A percentile compares a stretch with the other conserved stretches of the same genome.
phyloP scores from a whole-genome alignment of 2,329 filamentous ascomycete species.

The Neophaeococcomyces mojaviensis region DNA sequence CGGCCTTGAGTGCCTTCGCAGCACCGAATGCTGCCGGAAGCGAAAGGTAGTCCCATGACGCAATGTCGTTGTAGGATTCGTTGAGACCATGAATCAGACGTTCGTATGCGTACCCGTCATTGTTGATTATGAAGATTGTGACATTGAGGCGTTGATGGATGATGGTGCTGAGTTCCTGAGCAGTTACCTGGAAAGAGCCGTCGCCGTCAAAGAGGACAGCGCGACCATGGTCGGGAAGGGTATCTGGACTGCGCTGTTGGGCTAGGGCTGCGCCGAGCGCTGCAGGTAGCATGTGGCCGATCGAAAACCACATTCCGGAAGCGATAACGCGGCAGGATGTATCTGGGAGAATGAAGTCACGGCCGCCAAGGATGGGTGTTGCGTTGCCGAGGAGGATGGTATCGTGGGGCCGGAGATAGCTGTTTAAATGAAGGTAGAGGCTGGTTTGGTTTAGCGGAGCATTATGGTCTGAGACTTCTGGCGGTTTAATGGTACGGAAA shows the following conservation, averaged over 20 bases:
- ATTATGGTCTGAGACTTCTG: constrained; percentile 12
- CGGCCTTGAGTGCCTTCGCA: constrained; percentile 35
- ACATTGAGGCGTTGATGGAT: constrained; percentile 65
- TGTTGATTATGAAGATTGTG: constrained; percentile 81
- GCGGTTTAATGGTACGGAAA: constrained; percentile 11
- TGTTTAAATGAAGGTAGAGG: constrained; percentile 68
- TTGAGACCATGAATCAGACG: constrained; percentile 80
- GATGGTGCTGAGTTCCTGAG: constrained; percentile 73
- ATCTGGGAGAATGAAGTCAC: constrained; percentile 80
- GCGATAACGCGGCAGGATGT: constrained; percentile 55
- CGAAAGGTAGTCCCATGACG: constrained; percentile 64
- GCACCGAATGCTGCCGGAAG: constrained; percentile 63
- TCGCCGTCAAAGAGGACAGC: constrained; percentile 86
- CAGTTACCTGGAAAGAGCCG: constrained; percentile 76
- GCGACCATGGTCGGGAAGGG: constrained; percentile 37
- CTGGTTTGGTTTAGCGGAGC: constrained; percentile 41
- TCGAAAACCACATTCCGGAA: constrained; percentile 66
- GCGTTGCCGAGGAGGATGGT: constrained; percentile 81
- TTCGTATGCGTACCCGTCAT: constrained; percentile 85
- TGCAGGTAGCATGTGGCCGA: constrained; percentile 58
- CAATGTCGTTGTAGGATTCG: constrained; percentile 72
- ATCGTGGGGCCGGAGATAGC: constrained; percentile 65
- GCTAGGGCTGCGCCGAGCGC: constrained; percentile 66
- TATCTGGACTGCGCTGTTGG: constrained; percentile 5
- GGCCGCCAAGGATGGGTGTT: constrained; percentile 80